phyloP scores from a whole-genome alignment of 805 yeast species.

The Kodamaea kaohsiungensis region DNA sequence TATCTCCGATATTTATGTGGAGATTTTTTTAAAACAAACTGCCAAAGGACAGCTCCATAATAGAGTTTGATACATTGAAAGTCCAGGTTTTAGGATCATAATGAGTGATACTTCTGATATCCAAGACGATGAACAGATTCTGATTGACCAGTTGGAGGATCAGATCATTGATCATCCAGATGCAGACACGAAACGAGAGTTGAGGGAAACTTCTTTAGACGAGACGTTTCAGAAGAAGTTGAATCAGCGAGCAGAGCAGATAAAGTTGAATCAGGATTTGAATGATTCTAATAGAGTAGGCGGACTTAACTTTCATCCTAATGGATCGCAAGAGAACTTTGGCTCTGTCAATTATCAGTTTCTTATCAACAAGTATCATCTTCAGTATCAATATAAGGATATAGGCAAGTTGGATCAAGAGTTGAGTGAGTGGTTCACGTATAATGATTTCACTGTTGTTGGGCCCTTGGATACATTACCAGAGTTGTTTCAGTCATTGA shows the following conservation, averaged over 20 bases:
- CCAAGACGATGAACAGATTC: constrained; percentile 26
- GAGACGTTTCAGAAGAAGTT: constrained; percentile 44
- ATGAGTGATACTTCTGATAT: background rate
- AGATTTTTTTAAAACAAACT: background rate
- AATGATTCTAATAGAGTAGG: constrained; percentile 7
- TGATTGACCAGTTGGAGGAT: constrained; percentile 50
- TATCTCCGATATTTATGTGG: background rate
- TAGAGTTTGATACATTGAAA: background rate
- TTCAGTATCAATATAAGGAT: constrained; percentile 33
- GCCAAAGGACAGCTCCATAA: background rate
- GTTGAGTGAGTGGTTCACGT: constrained; percentile 41
- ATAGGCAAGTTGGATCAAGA: constrained; percentile 27
- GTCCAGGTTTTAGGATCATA: background rate
- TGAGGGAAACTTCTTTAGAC: constrained; percentile 33
- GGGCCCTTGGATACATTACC: constrained; percentile 19
- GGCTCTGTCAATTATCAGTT: constrained; percentile 24
- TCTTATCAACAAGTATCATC: constrained; percentile 30
- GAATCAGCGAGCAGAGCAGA: constrained; percentile 44
- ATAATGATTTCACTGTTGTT: constrained; percentile 27
- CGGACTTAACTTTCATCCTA: constrained; percentile 4
- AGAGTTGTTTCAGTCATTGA: constrained; percentile 7
- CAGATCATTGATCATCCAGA: constrained; percentile 47
- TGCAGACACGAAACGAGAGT: constrained; percentile 29
- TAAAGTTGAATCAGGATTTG: constrained; percentile 16
- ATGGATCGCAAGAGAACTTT: constrained; percentile 14